Percentiles rank a stretch among this genome's conserved stretches.
Conservation (phyloP, 2,329 filamentous ascomycete genomes). For the Apiospora pterosperma region DNA sequence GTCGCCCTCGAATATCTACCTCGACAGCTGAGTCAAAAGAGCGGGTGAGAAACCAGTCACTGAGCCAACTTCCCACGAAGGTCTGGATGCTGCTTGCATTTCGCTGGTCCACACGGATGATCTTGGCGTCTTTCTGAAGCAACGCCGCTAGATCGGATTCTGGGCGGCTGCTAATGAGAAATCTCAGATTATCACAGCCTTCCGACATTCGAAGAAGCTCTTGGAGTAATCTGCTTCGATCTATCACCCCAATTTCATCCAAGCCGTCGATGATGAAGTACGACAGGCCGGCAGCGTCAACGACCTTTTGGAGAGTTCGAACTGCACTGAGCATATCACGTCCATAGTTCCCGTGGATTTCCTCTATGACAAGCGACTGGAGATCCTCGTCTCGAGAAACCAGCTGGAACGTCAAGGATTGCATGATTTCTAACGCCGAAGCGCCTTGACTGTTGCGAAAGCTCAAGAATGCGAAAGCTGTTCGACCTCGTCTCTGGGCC, state of each 20-base stretch:
- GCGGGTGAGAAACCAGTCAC: conserved; percentile 12
- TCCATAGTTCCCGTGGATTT: conserved; percentile 12
- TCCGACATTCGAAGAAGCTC: conserved; percentile 11
- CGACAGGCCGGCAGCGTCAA: conserved; percentile 14
- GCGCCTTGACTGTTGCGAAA: conserved; percentile 8
- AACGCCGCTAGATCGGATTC: conserved; percentile 20
- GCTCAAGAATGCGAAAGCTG: conserved; percentile 16
- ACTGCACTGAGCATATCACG: conserved; percentile 17
- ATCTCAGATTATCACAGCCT: conserved; percentile 11
- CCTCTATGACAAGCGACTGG: conserved; percentile 17
- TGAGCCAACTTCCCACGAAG: conserved; percentile 14
- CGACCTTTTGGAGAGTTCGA: conserved; percentile 18
- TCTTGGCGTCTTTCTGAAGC: conserved; percentile 9
- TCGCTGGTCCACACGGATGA: conserved; percentile 16
- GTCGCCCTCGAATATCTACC: conserved; percentile 14
- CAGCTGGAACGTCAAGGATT: conserved; percentile 17
- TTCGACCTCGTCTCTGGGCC: conserved; percentile 6
- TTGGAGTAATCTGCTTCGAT: conserved; percentile 13
- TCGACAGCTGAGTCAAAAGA: conserved; percentile 12
- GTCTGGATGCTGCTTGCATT: conserved; percentile 19
- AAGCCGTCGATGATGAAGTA: conserved; percentile 27
- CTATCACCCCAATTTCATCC: conserved; percentile 22
- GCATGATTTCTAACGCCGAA: conserved; percentile 13
- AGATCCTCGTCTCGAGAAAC: conserved; percentile 16
- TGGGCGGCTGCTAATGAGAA: conserved; percentile 21